Evolutionary conservation across 345 rosid species (phyloP).

Genomic region (Citrus reticulata): DNA sequence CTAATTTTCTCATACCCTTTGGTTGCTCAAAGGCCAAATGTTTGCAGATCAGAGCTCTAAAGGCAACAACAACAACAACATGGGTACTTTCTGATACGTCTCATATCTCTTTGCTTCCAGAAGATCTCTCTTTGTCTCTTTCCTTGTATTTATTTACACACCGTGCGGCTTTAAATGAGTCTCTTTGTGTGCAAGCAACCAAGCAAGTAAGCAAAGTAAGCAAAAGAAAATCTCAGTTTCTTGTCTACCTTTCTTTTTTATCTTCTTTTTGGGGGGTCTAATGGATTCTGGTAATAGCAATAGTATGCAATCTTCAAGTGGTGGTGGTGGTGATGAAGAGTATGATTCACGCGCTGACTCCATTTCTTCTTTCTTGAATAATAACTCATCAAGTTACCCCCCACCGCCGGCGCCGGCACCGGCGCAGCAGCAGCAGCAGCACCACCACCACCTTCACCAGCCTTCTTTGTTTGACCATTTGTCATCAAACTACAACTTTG

Average conservation of each 20-base stretch:
- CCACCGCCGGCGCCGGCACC: constrained; percentile 32
- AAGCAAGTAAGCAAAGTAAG: background rate
- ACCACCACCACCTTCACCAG: constrained; percentile 34
- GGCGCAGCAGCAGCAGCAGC: constrained; percentile 34
- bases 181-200: background rate
- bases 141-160: constrained; percentile 5
- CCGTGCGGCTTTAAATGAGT: constrained; percentile 22
- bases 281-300: constrained; percentile 89
- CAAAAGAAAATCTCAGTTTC: constrained; percentile 1
- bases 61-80: constrained; percentile 11
- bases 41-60: constrained; percentile 36
- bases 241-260: constrained; percentile 2
- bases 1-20: constrained; percentile 9
- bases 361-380: constrained; percentile 46
- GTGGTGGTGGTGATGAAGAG: constrained; percentile 55
- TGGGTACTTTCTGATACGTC: constrained; percentile 33
- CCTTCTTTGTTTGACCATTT: constrained; percentile 45
- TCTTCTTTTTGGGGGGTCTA: background rate
- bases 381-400: constrained; percentile 14
- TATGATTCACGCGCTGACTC: constrained; percentile 72
- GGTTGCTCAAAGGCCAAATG: constrained; percentile 17
- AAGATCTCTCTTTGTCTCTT: constrained; percentile 15
- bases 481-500: constrained; percentile 59
- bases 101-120: constrained; percentile 14
- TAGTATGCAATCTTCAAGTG: constrained; percentile 82